Evolutionary conservation across 2,329 filamentous ascomycete species (phyloP).

Genomic region (Fusarium palustre): DNA sequence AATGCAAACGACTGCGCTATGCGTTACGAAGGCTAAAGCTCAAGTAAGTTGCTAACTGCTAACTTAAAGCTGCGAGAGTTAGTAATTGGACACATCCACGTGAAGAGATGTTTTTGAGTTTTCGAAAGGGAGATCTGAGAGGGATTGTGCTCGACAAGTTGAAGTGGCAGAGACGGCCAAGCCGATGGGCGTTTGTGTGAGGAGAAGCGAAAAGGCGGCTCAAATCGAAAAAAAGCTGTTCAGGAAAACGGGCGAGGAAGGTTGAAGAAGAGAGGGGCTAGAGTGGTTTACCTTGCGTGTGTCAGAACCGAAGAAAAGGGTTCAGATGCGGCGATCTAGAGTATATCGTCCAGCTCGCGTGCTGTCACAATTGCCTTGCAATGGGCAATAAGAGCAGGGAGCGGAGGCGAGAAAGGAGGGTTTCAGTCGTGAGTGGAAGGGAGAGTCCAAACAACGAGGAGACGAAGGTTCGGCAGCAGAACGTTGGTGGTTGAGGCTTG

Average conservation of each 20-base stretch:
- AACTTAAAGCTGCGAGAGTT: slow-evolving; percentile 37
- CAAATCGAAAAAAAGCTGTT: slow-evolving; percentile 36
- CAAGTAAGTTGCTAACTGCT: slow-evolving; percentile 33
- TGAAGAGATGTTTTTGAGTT: slow-evolving; percentile 29
- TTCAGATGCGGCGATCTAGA: slow-evolving; percentile 43
- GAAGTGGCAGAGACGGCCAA: slow-evolving; percentile 14
- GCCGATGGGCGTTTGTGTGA: slow-evolving; percentile 34
- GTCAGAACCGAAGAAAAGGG: slow-evolving; percentile 40
- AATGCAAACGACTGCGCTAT: slow-evolving; percentile 26
- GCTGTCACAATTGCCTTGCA: slow-evolving; percentile 55
- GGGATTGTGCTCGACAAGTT: slow-evolving; percentile 10
- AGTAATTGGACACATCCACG: slow-evolving; percentile 40
- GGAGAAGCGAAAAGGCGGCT: slow-evolving; percentile 41
- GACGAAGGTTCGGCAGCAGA: slow-evolving; percentile 47
- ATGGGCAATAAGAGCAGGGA: slow-evolving; percentile 54
- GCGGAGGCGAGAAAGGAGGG: slow-evolving; percentile 44
- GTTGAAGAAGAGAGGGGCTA: slow-evolving; percentile 38
- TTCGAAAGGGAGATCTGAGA: slow-evolving; percentile 8
- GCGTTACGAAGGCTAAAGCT: slow-evolving; percentile 33
- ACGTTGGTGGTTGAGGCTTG: slow-evolving; percentile 54
- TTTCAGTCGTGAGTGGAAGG: slow-evolving; percentile 45
- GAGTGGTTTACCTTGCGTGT: slow-evolving; percentile 49
- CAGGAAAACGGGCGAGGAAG: slow-evolving; percentile 29
- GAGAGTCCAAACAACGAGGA: slow-evolving; percentile 46
- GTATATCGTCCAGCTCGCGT: slow-evolving; percentile 53